Evolutionary conservation across 1,139 yeast genomes (phyloP), one percentile per base, ranked within the genome.

Genomic region (Saccharomyces hybrid): DNA sequence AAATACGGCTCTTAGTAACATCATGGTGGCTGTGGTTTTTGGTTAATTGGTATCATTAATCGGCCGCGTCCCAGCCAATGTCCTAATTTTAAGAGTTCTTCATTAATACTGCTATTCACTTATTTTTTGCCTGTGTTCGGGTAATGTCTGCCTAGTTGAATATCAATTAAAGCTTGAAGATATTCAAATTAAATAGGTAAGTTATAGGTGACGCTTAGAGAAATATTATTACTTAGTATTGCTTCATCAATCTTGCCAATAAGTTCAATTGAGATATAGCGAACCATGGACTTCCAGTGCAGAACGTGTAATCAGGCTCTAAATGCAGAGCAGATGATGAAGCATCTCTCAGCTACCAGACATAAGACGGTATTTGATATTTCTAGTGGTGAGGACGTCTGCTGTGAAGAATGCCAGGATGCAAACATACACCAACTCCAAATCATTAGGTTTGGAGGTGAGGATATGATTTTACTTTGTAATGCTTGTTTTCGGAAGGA

Each of bases 321-420:
- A 3, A 68, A 62, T 47, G 72, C 67, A 9, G 68, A 60, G 48
- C 66, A 64, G n/a, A 71, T 72, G 73, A 66, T 71, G 58, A 73
- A 69, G 58, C 88, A 83, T 67, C 71, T 81, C 32, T 72, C 81
- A 1, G 52, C 76, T 1, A 77, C 84, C 0, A 74, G 86, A 58
- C 88, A 83, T 70, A 81, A 80, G 62, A 66, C 76, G 0, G 77
- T 81, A 4, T 14, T 49, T 9, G 1, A 31, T 1, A 31, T 31
- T 31, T 55, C 62, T 0, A 59, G 70, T 3, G 74, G 71, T 27
- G 83, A 81, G 60, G 65, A 69, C 11, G 64, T 83, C 9, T 75
- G 73, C 58, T 83, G 88, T 67, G 85, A 81, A 64, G 79, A 77
- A 49, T 82, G 88, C 67, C 74, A 74, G 19, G 81, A 80, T 62